Base-by-base conservation (phyloP, 345 rosid genomes). In the Lepidium sativum region DNA sequence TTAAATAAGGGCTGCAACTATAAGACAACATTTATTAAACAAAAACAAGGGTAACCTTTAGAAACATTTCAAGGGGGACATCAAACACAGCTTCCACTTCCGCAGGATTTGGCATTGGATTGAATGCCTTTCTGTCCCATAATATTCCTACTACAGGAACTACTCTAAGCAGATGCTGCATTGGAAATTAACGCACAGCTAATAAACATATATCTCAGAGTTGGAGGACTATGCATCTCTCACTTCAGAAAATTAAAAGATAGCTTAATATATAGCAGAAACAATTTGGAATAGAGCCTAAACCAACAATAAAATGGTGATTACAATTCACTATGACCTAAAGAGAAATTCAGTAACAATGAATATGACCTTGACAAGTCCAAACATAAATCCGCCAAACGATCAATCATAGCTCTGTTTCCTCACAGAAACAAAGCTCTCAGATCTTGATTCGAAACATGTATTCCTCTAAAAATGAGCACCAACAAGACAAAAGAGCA, bases 1-100 rank as follows among this genome's bases (percentile, higher is more conserved):
- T 27, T 12, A 4, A 21, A 47, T 39, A 50, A 34, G 37, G 1
- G 25, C 6, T 33, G 40, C 60, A 64, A 58, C 58, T 38, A 48
- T 25, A 60, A 31, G 55, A 38, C 45, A 34, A 1, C 48, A 40
- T 53, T 25, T 10, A 42, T 34, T 42, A 8, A 59, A 29, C 54
- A 34, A 6, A 55, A 58, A 67, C 49, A 37, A 52, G 23, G 29
- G 13, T 6, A 78, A 84, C 92, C 92, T 82, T 84, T 23, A 86
- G 74, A 67, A 89, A 89, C 88, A 89, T 86, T 75, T 84, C 92
- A 77, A 89, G 69, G 7, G 88, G 96, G 65, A 81, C 91, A 78
- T 88, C 94, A 40, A 88, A 86, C 23, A 85, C 81, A 25, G 75
- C 83, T 62, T 88, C 96, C n/a, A 89, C 95, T 80, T 91, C 98